Conservation (phyloP, 371 early-diverging fungal genomes). For the Lichtheimia hyalospora region DNA sequence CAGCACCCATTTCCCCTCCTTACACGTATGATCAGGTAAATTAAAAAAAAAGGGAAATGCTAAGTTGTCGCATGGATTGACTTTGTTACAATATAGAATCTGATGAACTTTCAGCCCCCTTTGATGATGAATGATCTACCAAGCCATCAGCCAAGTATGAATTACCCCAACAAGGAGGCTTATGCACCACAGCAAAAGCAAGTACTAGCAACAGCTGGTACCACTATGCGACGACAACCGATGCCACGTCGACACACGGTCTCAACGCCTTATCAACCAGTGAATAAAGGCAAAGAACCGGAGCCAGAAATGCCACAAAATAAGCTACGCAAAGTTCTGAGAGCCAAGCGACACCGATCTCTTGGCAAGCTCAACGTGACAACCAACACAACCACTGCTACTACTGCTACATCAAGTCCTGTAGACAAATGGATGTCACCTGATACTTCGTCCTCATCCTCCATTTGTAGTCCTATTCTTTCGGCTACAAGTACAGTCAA, state of each 20-base stretch:
- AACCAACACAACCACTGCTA: background rate
- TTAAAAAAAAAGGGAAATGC: too few species aligned
- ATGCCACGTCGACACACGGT: conserved; percentile 50
- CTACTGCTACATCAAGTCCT: conserved; percentile 2
- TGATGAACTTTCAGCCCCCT: background rate
- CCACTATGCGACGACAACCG: conserved; percentile 12
- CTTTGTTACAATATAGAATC: too few species aligned
- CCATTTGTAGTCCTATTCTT: conserved; percentile 13
- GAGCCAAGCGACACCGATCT: conserved; percentile 39
- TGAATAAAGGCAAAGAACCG: conserved; percentile 3
- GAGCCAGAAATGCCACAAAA: conserved; percentile 10
- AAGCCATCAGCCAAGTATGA: background rate
- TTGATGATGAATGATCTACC: background rate
- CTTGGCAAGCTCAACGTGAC: conserved; percentile 35
- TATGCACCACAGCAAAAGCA: conserved; percentile 7
- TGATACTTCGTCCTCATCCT: conserved; percentile 6
- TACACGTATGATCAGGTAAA: too few species aligned
- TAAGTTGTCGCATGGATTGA: too few species aligned
- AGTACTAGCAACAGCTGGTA: background rate
- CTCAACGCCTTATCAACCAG: conserved; percentile 33
- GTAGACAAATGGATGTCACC: conserved; percentile 15
- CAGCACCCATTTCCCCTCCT: too few species aligned
- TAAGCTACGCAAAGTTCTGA: conserved; percentile 28
- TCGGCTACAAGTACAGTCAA: background rate
- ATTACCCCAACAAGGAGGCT: background rate